These are phyloP conservation scores for Perilla frutescens DNA, from an alignment of 257 asterid species.

Conservation along the genomic window DNA sequence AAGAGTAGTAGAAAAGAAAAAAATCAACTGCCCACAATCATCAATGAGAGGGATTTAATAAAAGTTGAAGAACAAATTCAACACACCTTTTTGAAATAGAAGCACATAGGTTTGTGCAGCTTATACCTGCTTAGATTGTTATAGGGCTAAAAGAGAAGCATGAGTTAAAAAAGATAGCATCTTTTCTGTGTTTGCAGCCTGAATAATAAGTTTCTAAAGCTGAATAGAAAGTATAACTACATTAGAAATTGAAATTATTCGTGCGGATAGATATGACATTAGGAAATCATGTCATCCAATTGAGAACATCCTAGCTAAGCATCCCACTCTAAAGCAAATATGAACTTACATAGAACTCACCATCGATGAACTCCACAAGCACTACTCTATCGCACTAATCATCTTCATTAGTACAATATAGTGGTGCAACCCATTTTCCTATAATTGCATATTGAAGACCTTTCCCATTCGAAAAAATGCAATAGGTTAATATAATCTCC, in stretches of 20 bases:
- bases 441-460: constrained; percentile 9
- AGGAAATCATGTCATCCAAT: background rate
- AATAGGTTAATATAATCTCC: background rate
- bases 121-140: background rate
- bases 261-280: background rate
- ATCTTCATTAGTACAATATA: background rate
- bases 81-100: constrained; percentile 1
- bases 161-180: background rate
- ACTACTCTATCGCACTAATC: background rate
- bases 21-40: background rate
- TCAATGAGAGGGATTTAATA: background rate
- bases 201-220: background rate
- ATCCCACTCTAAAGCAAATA: background rate
- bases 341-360: background rate
- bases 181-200: background rate
- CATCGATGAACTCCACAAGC: background rate
- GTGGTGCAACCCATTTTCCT: background rate
- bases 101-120: constrained; percentile 1
- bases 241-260: background rate
- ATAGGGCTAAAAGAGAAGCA: background rate
- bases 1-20: background rate
- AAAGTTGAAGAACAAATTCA: background rate
- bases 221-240: background rate
- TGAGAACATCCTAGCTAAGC: background rate
- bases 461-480: background rate